Base-by-base conservation (phyloP, 2,329 filamentous ascomycete species). In the Sarocladium oryzae region DNA sequence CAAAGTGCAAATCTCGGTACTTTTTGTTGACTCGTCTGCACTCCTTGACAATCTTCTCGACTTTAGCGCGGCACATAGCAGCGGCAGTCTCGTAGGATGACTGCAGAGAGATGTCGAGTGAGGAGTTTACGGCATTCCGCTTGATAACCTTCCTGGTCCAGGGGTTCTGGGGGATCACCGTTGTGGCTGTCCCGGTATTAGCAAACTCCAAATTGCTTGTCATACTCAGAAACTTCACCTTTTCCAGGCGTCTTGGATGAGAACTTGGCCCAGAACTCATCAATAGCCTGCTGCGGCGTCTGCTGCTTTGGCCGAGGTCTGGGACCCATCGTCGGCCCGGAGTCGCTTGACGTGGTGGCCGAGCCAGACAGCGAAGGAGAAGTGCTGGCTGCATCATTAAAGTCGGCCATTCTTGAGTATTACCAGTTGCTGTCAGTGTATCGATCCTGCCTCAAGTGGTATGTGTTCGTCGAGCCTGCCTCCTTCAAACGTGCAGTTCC, bases 1-100 rank as follows among this genome's bases (percentile, higher is more conserved):
- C 86, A 62, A 95, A 95, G 64, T 93, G 83, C n/a, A 84, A 81
- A 62, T 95, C 89, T 15, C 85, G 79, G 63, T 95, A 96, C 66
- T 89, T 92, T 61, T 89, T 85, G 66, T 95, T 95, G 52, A 89
- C 74, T 8, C 87, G 78, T 20, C 82, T 76, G 63, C 89, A 95
- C 61, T 84, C 80, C 52, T 73, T 72, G 46, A 81, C 74, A 53
- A 84, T 84, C 63, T 81, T 78, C 23, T 72, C 74, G 3, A 77
- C 86, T 69, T 77, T 87, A 52, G 77, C 78, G 51, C 73, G 75
- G 67, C 89, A 95, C 53, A 84, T 78, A 20, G 77, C 77, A 2
- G 76, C 81, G 0, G 88, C 88, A 58, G 88, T 81, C 51, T 89
- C 81, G 61, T 89, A 93, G 0, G 85, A 88, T 18, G 79, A 77